phyloP scores from a whole-genome alignment of 2,329 filamentous ascomycete genomes.

The Fusarium tanahbumbuense region DNA sequence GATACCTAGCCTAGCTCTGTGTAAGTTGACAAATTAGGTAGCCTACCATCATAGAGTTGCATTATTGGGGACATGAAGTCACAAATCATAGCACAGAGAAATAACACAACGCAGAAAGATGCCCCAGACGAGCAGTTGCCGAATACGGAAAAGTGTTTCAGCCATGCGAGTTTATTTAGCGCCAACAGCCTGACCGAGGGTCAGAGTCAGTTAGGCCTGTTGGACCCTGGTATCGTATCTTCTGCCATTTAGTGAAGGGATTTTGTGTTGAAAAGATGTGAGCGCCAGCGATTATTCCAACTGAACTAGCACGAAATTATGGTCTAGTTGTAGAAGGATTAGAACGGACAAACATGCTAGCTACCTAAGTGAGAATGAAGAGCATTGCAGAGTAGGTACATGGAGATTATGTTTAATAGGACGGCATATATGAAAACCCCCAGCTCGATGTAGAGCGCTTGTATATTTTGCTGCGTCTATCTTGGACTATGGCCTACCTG shows the following conservation, averaged over 20 bases:
- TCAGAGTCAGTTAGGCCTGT: conserved; percentile 1
- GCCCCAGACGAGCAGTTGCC: conserved; percentile 41
- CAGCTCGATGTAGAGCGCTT: not conserved
- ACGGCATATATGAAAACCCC: not conserved
- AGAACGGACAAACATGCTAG: not conserved
- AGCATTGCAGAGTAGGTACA: not conserved
- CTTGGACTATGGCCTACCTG: not conserved
- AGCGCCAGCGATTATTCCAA: not conserved
- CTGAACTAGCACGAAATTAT: not conserved
- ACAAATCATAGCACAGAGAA: not conserved
- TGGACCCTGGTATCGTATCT: conserved; percentile 3
- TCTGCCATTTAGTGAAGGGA: conserved; percentile 2
- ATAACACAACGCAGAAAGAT: conserved; percentile 9
- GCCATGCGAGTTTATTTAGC: conserved; percentile 20
- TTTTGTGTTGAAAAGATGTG: conserved; percentile 2
- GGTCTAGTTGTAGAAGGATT: not conserved
- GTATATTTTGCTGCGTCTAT: not conserved
- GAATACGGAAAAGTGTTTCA: conserved; percentile 30
- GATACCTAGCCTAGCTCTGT: not conserved
- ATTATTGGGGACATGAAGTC: not conserved
- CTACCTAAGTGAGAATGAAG: not conserved
- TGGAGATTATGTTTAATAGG: not conserved
- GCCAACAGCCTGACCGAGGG: conserved; percentile 10
- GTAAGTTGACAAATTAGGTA: not conserved
- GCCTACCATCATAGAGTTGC: not conserved